Base-by-base conservation (phyloP, 495 filamentous ascomycete species). In the Durotheca rogersii region DNA sequence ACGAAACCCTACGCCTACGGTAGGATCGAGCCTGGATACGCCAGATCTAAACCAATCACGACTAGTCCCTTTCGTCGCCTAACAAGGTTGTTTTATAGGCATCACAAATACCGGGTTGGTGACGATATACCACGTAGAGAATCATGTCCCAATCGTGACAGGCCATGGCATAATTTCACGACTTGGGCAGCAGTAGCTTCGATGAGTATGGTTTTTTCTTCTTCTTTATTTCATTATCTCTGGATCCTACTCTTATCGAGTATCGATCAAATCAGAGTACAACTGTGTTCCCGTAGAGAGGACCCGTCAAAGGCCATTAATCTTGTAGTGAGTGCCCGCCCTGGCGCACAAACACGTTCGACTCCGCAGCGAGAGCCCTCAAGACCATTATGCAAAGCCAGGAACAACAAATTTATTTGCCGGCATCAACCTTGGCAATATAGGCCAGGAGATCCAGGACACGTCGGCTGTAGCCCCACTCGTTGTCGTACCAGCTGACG, bases 381-480 rank as follows among this genome's bases (percentile, higher is more conserved):
- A 51, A 33, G n/a, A n/a, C n/a, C n/a, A 60, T 78, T 77, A 20
- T 90, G 90, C 87, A 81, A 90, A 27, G 4, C 23, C 58, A 70
- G 86, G 60, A 25, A 52, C 34, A 19, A 50, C 27, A 4, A 27
- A 27, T 27, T 66, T 68, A 68, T 51, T 74, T 75, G 60, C 57
- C 42, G 51, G 67, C 73, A 61, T 97, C 92, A 46, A 89, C 85
- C 81, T 91, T 90, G 72, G 89, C 79, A 65, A 96, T 87, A 81
- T 95, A 90, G 74, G 81, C 79, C 51, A 98, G 78, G 66, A 98
- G 91, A 75, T 98, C 93, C 56, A 96, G 81, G 56, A 97, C 94
- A 86, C 93, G 93, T 78, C 90, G 90, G 72, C 88, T 94, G 86
- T 98, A 98, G 64, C 92, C 93, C 81, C 81, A 82, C 72, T 76